Evolutionary conservation across 1,139 yeast species (phyloP), one percentile per base, ranked within the genome.

Genomic region (Candida pseudoviswanathii): DNA sequence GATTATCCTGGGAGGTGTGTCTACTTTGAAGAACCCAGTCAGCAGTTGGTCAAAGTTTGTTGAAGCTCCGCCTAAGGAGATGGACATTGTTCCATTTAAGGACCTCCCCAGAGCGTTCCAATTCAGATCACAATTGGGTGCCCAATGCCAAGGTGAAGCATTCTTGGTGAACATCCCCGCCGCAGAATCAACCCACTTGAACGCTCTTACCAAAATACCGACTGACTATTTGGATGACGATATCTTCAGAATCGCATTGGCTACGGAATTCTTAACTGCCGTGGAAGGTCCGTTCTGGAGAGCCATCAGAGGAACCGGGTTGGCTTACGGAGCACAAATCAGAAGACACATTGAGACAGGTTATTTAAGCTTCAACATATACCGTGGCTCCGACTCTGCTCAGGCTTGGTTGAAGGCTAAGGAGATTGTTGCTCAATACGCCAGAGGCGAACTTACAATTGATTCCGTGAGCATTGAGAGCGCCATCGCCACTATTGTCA

Each of bases 271-370:
- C 61, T 73, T 95, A 52, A 86, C 86, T 57, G 88, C 92, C 29
- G 90, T 90, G 25, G 99, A 95, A 67, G 99, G 99, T 1, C 98
- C 99, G 36, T 86, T 94, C 57, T 94, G 99, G 98, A 81, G 91
- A 62, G 96, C 95, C 45, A 89, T 95, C 38, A 82, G 99, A 68
- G 99, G 99, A 37, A 81, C 92, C 1, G 99, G 99, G 1, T 75
- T 90, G 48, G 98, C 98, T 0, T 95, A 95, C 66, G 97, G 97
- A 31, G 95, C 94, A 1, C 76, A 72, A 49, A 75, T 90, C 54
- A 65, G 75, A 30, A 74, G 82, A 47, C 78, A 78, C 56, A 63
- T 82, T 16, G 97, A 91, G 57, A 72, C 82, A 33, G 96, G 96
- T 2, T 80, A 77, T 46, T 68, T 92, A 52, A 75, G 78, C 8